Evolutionary conservation across 2,329 filamentous ascomycete species (phyloP), one percentile per base, ranked within the genome.

Genomic region (Pyrenophora tritici-repentis): DNA sequence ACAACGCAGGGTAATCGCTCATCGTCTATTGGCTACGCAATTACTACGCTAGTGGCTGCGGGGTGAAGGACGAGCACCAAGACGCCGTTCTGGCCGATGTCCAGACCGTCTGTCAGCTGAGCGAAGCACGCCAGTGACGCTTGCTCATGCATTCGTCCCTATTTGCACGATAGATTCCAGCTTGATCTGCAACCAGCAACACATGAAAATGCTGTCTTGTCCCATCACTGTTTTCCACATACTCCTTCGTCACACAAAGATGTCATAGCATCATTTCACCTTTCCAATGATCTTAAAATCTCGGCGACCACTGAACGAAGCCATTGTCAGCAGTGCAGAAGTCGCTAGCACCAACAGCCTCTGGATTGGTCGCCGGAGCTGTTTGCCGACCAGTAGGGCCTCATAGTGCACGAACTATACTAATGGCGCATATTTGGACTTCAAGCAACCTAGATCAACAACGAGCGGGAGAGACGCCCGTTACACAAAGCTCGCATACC

Each of bases 401-500:
- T 77, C 81, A 81, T 66, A 75, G 76, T 14, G 75, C 75, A 51
- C 81, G 80, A 70, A 79, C 77, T 4, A 56, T 81, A 57, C 75
- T 82, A 48, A 73, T 82, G 35, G 78, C 81, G 60, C 78, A 77
- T 55, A 10, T 17, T 35, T 76, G 77, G 18, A 69, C 73, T 18
- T 76, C 75, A 79, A 26, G 79, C 78, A 43, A 78, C 74, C 36
- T 81, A 79, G 66, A 79, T 82, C 47, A 82, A 82, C 62, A 80
- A 82, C 59, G 80, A 80, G 48, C 81, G 78, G 56, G 20, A 50
- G 41, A 48, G 13, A 29, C 90, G 85, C 47, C 26, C 39, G 53
- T 56, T 34, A 33, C 41, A 47, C 50, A 52, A 53, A 83, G 82
- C 81, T 61, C 86, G 90, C 72, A 88, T 91, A 40, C 33, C 33